Percentiles rank a stretch among this genome's conserved stretches.
These are phyloP conservation scores for Talaromyces amestolkiae DNA, from an alignment of 2,329 filamentous ascomycete genomes.

Conservation along the genomic window DNA sequence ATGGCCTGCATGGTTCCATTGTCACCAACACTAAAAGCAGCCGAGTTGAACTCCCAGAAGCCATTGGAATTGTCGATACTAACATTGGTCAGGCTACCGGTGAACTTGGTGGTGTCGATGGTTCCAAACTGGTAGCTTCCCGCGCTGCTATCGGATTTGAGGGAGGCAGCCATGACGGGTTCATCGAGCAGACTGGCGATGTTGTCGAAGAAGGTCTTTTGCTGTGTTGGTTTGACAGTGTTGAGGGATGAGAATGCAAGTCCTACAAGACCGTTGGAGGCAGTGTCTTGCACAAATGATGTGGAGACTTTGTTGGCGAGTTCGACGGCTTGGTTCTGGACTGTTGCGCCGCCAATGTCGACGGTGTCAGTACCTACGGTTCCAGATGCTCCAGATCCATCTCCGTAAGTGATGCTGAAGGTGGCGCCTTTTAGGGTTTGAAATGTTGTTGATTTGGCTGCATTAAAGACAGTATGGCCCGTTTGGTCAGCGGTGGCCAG, in stretches of 20 bases:
- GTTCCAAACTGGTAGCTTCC: constrained; percentile 73
- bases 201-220: constrained; percentile 75
- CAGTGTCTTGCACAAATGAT: constrained; percentile 59
- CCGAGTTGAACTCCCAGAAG: constrained; percentile 67
- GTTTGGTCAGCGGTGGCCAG: constrained; percentile 47
- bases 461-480: constrained; percentile 57
- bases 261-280: constrained; percentile 67
- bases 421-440: constrained; percentile 48
- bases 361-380: constrained; percentile 66
- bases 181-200: constrained; percentile 58
- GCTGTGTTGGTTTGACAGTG: constrained; percentile 59
- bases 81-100: constrained; percentile 61
- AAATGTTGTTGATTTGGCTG: constrained; percentile 53
- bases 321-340: constrained; percentile 64
- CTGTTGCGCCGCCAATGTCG: constrained; percentile 63
- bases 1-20: constrained; percentile 36
- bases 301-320: constrained; percentile 59
- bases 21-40: constrained; percentile 55
- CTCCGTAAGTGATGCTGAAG: constrained; percentile 68
- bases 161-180: constrained; percentile 69
- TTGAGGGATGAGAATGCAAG: constrained; percentile 66
- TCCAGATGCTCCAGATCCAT: constrained; percentile 62
- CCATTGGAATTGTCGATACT: constrained; percentile 61
- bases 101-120: constrained; percentile 64
- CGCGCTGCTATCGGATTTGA: constrained; percentile 55